phyloP scores from a whole-genome alignment of 2,329 filamentous ascomycete species.

The Penicillium concentricum region DNA sequence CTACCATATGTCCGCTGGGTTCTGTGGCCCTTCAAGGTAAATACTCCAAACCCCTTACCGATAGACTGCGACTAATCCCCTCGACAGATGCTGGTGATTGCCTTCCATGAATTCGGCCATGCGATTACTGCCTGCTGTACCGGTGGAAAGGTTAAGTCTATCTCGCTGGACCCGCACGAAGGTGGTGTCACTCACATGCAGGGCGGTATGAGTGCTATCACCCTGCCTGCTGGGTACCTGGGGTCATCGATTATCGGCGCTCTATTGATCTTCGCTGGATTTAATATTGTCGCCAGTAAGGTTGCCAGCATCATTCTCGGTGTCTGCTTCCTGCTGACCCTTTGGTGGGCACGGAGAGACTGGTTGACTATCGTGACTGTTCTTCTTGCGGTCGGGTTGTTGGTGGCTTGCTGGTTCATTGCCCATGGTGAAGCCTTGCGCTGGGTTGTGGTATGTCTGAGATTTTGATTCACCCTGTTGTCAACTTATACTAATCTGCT shows the following conservation, averaged over 20 bases:
- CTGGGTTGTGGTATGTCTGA: constrained; percentile 62
- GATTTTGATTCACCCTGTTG: neutral
- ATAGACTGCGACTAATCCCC: neutral
- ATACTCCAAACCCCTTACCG: constrained; percentile 3
- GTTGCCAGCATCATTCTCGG: constrained; percentile 71
- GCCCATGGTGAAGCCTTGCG: constrained; percentile 70
- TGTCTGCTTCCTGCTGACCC: constrained; percentile 71
- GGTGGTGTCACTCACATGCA: constrained; percentile 77
- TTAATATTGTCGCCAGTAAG: constrained; percentile 78
- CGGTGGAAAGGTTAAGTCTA: constrained; percentile 70
- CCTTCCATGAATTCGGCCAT: constrained; percentile 78
- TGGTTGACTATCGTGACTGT: constrained; percentile 75
- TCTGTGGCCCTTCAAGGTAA: constrained; percentile 77
- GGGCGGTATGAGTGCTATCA: constrained; percentile 68
- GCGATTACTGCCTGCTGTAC: constrained; percentile 71
- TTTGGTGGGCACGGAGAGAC: constrained; percentile 78
- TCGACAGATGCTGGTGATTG: constrained; percentile 72
- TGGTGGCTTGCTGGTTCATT: constrained; percentile 79
- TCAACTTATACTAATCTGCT: neutral
- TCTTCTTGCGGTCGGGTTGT: constrained; percentile 65
- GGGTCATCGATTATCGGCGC: constrained; percentile 76
- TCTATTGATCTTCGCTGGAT: constrained; percentile 74
- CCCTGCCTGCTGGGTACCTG: constrained; percentile 74
- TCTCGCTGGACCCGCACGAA: constrained; percentile 72
- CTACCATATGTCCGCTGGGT: constrained; percentile 71